Base-by-base conservation (phyloP, 2,329 filamentous ascomycete genomes). In the Byssochlamys sp. region DNA sequence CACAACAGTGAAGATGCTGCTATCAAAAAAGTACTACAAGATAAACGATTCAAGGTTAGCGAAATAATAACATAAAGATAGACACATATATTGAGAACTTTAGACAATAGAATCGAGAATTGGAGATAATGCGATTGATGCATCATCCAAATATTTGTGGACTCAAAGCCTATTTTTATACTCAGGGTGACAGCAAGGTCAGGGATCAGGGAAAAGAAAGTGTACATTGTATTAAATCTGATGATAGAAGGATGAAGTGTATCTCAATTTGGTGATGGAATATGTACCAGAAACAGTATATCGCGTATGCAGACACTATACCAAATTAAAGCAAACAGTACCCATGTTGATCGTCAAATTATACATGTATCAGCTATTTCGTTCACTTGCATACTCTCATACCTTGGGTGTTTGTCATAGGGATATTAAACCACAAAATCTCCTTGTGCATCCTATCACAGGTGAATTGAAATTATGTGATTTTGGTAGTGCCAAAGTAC, bases 321-420 rank as follows among this genome's bases (percentile, higher is more conserved):
- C 95, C 83, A 99, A 99, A 81, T 87, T 97, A 87, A 99, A 97
- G 85, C 95, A 91, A 4, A 96, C 92, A 55, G 99, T 99, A 94
- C 94, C 94, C 14, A 96, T 92, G 68, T 84, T 99, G 67, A 94
- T 99, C 77, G 91, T 97, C 73, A 99, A 99, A 81, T 87, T 99
- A 62, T 99, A 97, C 81, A 99, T 92, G 73, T 99, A 99, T 78
- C 94, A 99, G 80, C 88, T 99, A 57, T 99, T 99, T 84, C 88
- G 94, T 67, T 95, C 94, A 33, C 83, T 99, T 66, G 94, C 94
- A 70, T 99, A 99, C 78, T 97, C 99, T 67, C 94, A 99, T 78
- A 97, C 94, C 9, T 92, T 96, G 78, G 94, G 94, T 69, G 99
- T 99, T 76, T 99, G 94, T 78, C 94, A 99, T 75, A 85, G 94